Evolutionary conservation across 768 basidiomycete genomes (phyloP).

Genomic region (Aureoboletus auriporus): DNA sequence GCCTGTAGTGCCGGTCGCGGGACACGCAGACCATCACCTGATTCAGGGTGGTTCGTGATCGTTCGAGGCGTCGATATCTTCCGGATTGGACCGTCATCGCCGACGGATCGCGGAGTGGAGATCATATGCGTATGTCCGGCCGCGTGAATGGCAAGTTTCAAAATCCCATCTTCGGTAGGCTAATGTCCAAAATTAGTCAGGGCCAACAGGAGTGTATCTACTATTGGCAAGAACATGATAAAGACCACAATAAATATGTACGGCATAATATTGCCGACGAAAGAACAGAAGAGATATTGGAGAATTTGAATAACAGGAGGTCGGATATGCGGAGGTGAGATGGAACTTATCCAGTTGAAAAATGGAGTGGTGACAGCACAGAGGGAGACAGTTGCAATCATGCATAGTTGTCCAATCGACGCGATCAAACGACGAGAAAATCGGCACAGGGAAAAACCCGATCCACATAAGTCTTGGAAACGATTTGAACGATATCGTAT

Average conservation of each 20-base stretch:
- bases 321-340: too few species aligned
- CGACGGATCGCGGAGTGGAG: not conserved
- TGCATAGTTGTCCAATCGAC: too few species aligned
- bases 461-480: too few species aligned
- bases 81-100: constrained; percentile 10
- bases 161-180: constrained; percentile 63
- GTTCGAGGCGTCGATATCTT: constrained; percentile 77
- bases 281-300: too few species aligned
- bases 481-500: too few species aligned
- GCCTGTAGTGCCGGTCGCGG: constrained; percentile 50
- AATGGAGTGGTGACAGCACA: too few species aligned
- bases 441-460: too few species aligned
- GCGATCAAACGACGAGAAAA: too few species aligned
- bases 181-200: constrained; percentile 23
- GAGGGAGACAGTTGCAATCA: too few species aligned
- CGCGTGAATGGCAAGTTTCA: constrained; percentile 79
- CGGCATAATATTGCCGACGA: too few species aligned
- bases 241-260: not conserved
- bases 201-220: not conserved
- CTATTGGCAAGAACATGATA: not conserved
- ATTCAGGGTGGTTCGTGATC: constrained; percentile 51
- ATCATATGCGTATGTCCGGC: constrained; percentile 60
- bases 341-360: too few species aligned
- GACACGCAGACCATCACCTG: constrained; percentile 54
- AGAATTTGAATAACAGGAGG: too few species aligned